A percentile compares a stretch with the other conserved stretches of the same genome.
phyloP scores from a whole-genome alignment of 305 asterid species.

The Fraxinus xanthoxyloides region DNA sequence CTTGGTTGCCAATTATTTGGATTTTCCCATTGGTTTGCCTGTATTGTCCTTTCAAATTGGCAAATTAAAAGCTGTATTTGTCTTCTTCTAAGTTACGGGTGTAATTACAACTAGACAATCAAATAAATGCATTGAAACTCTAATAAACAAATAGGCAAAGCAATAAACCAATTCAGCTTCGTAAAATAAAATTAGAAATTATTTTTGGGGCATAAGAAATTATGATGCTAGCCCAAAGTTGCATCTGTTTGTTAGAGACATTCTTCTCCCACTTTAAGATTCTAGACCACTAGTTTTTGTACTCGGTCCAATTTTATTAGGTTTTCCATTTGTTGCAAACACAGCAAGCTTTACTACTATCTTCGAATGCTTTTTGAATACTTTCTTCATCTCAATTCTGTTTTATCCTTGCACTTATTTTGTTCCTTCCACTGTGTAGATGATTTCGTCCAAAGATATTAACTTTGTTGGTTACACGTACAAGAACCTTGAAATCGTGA shows the following conservation, averaged over 20 bases:
- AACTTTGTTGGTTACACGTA: constrained; percentile 98
- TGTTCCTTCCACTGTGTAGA: constrained; percentile 39
- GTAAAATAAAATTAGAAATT: background rate
- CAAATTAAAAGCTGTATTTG: background rate
- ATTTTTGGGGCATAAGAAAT: background rate
- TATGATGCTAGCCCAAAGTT: background rate
- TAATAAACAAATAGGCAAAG: background rate
- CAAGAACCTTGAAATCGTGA: constrained; percentile 93
- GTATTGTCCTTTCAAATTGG: constrained; percentile 5
- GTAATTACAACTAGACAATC: background rate
- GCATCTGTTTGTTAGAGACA: background rate
- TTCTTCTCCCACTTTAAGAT: background rate
- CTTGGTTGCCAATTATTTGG: background rate
- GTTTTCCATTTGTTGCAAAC: background rate
- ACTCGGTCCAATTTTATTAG: background rate
- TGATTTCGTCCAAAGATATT: constrained; percentile 93
- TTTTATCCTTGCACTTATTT: constrained; percentile 21
- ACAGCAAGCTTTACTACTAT: background rate
- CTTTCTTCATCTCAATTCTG: constrained; percentile 1
- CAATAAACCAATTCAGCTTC: background rate
- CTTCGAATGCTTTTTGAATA: background rate
- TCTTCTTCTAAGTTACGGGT: background rate
- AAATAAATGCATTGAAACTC: background rate
- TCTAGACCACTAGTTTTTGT: background rate
- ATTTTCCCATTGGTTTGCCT: background rate